These are phyloP conservation scores for Begonia peltatifolia DNA, from an alignment of 306 rosid species.

Conservation along the genomic window DNA sequence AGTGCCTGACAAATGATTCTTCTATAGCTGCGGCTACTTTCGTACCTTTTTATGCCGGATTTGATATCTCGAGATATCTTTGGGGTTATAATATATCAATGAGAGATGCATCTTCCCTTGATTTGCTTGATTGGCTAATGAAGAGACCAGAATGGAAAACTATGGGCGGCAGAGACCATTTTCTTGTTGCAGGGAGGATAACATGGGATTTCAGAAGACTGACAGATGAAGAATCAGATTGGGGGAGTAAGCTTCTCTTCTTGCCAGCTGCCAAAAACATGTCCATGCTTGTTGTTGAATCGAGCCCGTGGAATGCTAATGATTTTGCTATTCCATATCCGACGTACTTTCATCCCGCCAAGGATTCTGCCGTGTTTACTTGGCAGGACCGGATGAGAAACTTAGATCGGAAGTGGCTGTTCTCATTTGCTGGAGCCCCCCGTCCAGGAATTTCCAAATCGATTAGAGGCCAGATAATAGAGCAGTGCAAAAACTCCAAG, in stretches of 20 bases:
- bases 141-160: constrained; percentile 89
- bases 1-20: constrained; percentile 81
- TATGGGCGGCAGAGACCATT: constrained; percentile 89
- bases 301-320: constrained; percentile 98
- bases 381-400: constrained; percentile 49
- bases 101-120: constrained; percentile 90
- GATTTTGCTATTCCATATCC: constrained; percentile 98
- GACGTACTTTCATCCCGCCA: constrained; percentile 93
- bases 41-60: constrained; percentile 95
- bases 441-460: constrained; percentile 85
- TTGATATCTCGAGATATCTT: constrained; percentile 80
- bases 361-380: constrained; percentile 57
- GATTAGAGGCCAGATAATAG: constrained; percentile 75
- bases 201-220: constrained; percentile 95
- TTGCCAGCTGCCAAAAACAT: constrained; percentile 87
- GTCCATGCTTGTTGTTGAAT: constrained; percentile 99
- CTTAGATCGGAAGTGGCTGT: constrained; percentile 48
- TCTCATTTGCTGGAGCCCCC: constrained; percentile 99
- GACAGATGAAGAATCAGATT: constrained; percentile 50
- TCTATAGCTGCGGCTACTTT: constrained; percentile 78
- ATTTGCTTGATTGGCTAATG: constrained; percentile 79
- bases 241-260: constrained; percentile 96
- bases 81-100: constrained; percentile 77
- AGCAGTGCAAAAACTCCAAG: constrained; percentile 59
- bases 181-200: constrained; percentile 93